Base-by-base conservation (phyloP, 192 early-diverging fungal genomes). In the Linderina pennispora region DNA sequence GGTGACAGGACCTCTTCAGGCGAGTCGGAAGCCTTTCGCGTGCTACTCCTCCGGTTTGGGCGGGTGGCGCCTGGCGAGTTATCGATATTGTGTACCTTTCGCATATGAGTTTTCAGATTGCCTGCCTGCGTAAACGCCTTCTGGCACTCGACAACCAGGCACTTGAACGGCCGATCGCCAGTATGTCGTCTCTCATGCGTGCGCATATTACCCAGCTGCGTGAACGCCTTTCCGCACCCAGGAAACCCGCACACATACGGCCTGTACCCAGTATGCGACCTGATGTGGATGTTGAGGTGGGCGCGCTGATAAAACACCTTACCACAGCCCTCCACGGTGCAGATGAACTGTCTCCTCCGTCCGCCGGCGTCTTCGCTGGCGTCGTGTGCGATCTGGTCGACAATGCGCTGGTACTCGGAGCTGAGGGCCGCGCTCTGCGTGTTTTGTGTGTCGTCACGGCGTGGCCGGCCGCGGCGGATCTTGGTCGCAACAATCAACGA, bases 151-250 rank as follows among this genome's bases (percentile, higher is more conserved):
- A 56, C 41, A 7, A 78, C 48, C 21, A 76, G 61, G 64, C 90
- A 92, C 39, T 74, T 58, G 45, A 83, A 92, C 15, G 83, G 88
- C 48, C 85, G 86, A 49, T 84, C 81, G 23, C 80, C 82, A 11
- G 78, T 67, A 50, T 92, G 90, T 14, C 80, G 84, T 43, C 80
- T 78, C 68, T 89, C 84, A 38, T 92, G 90, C 4, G 88, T 89
- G 50, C 81, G 80, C 66, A 88, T 69, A 56, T 91, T 89, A 4
- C 86, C 86, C 48, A 82, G 78, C 76, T 89, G 89, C 21, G 80
- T 79, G 45, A 91, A 91, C 23, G 80, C 59, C 70, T 91, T 91
- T 50, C 75, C 82, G 44, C 89, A 91, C 7, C 81, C 86, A 1
- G 68, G 62, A 48, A 71, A 58, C 14, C 58, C 58, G 41, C 87